Evolutionary conservation across 1,139 yeast species (phyloP), one percentile per base, ranked within the genome.

Genomic region (Debaryomycetaceae sp.): DNA sequence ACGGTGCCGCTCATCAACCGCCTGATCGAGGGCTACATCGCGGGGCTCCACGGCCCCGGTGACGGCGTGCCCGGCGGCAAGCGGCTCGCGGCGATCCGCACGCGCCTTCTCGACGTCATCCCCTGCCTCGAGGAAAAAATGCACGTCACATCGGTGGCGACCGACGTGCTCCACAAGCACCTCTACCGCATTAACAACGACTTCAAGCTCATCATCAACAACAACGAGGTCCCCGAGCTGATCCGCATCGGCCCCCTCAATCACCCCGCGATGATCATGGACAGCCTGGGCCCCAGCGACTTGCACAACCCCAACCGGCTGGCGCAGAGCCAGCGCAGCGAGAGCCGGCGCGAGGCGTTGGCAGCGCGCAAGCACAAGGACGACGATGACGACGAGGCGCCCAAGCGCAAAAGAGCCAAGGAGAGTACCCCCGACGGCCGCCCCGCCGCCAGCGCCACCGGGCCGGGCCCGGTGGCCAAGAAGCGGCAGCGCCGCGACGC

Each of bases 41-140:
- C 58, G 10, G 45, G 46, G 16, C 47, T 73, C 49, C 80, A 65
- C 41, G 53, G 36, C 62, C 64, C 32, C 53, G 64, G 23, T 56
- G 48, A 24, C 53, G 58, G 38, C 61, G 6, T 8, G 11, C 16
- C 6, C 23, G 6, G 6, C 16, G 25, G 40, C 16, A 43, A 43
- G 20, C 46, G 56, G 15, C 49, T 67, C 26, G 47, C 40, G 23
- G 35, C 39, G n/a, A 72, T 77, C 30, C 66, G 71, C 35, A 57
- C 61, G 32, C 57, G 65, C 34, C 60, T 80, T 37, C 75, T 71
- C 43, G 95, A 84, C 38, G 68, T 91, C 32, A 78, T 91, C 63
- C 97, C 97, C 0, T 86, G 96, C 43, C 62, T 91, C 37, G 98
- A 91, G 51, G 97, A 91, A 53, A 91, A 91, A 58, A 88, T 91